These are phyloP conservation scores for Suhomyces emberorum DNA, from an alignment of 805 yeast species.

Conservation along the genomic window DNA sequence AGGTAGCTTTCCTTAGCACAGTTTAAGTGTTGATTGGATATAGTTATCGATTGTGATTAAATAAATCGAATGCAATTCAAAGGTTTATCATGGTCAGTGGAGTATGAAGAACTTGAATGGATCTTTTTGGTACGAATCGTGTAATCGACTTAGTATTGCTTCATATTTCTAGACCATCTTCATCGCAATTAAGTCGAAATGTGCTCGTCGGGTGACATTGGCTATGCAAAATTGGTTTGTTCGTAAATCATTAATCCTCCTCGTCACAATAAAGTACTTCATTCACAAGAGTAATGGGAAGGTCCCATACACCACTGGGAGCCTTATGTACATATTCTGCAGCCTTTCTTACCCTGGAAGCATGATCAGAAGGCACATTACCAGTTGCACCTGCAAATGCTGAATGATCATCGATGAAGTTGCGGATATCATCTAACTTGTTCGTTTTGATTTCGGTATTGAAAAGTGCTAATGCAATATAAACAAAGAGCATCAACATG, in stretches of 20 bases:
- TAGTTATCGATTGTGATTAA: too few species aligned
- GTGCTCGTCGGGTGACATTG: too few species aligned
- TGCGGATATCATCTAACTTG: conserved; percentile 54
- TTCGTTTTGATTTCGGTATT: conserved; percentile 74
- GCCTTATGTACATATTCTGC: conserved; percentile 43
- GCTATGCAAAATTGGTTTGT: too few species aligned
- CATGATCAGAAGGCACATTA: conserved; percentile 14
- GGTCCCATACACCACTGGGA: conserved; percentile 84
- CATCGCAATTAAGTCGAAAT: too few species aligned
- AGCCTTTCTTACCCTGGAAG: conserved; percentile 4
- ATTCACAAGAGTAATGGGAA: conserved; percentile 71
- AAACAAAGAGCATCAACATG: conserved; percentile 68
- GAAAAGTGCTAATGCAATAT: conserved; percentile 66
- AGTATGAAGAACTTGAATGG: too few species aligned
- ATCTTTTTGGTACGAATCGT: too few species aligned
- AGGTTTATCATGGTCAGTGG: too few species aligned
- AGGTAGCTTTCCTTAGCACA: too few species aligned
- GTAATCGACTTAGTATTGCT: too few species aligned
- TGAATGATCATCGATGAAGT: conserved; percentile 67
- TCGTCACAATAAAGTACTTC: conserved; percentile 50
- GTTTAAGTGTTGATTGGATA: too few species aligned
- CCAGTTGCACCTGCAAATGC: conserved; percentile 22
- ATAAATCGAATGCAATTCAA: too few species aligned
- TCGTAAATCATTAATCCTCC: not conserved
- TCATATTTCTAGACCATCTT: too few species aligned